Base-by-base conservation (phyloP, 2,329 filamentous ascomycete species). In the Zasmidium angulare region DNA sequence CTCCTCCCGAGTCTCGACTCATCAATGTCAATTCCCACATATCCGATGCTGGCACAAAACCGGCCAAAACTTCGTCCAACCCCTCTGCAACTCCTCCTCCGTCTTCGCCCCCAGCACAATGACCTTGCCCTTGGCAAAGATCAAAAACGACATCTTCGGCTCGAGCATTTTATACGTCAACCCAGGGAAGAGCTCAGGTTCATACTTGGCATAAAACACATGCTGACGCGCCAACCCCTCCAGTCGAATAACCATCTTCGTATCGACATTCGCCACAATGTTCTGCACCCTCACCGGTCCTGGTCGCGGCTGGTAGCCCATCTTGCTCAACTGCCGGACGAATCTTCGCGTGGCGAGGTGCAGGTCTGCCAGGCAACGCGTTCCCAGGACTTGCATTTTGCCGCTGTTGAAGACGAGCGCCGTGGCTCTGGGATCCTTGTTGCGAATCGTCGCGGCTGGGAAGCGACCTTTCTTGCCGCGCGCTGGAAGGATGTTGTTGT, bases 261-360 rank as follows among this genome's bases (percentile, higher is more conserved):
- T 93, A 72, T 95, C 90, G 74, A 90, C 93, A 58, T 89, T 93
- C 60, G 90, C 91, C 62, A 96, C 91, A 62, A 96, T 95, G 76
- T 96, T 96, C 81, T 95, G 90, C 72, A 96, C 95, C 82, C 93
- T 93, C 78, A 95, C 95, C 74, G 95, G 90, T 66, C 89, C 93
- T 74, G 95, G 93, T 82, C 93, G 93, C 70, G 90, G 89, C 66
- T 93, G 92, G 81, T 93, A 95, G 57, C 90, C 91, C 52, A 95
- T 87, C 79, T 95, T 95, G 81, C 95, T 90, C 66, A 95, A 93
- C 73, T 95, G 93, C 68, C 91, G 89, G 24, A 90, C 91, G 72
- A 93, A 95, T 77, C 95, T 95, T 76, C 90, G 85, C 52, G 88
- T 91, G 1, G 90, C 90, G 69, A 95, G 84, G 80, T 93, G 93